Conservation (phyloP, 192 early-diverging fungal genomes). For the Linnemannia exigua region DNA sequence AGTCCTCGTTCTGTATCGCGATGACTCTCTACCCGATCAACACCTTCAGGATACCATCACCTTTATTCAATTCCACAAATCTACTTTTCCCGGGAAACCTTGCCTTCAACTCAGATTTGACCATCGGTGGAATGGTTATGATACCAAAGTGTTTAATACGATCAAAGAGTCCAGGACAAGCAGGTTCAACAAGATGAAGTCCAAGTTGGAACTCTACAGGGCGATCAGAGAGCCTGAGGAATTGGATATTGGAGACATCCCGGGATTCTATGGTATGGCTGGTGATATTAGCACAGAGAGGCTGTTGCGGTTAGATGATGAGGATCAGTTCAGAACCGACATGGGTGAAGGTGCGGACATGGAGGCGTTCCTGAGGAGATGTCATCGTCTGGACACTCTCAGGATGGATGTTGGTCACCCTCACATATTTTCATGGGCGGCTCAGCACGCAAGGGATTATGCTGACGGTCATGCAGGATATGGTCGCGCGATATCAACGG, state of each 20-base stretch:
- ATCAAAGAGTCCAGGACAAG: not conserved
- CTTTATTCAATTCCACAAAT: conserved; percentile 8
- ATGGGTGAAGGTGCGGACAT: conserved; percentile 6
- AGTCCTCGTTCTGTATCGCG: not conserved
- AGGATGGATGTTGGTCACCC: not conserved
- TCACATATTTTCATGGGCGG: conserved; percentile 14
- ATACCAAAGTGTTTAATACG: not conserved
- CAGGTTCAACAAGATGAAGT: not conserved
- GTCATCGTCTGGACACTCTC: not conserved
- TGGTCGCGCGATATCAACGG: not conserved
- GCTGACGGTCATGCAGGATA: not conserved
- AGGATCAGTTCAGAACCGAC: not conserved
- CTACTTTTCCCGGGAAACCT: conserved; percentile 3
- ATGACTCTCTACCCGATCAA: not conserved
- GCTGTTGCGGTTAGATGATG: not conserved
- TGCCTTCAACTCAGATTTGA: not conserved
- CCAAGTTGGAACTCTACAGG: conserved; percentile 12
- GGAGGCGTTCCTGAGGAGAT: conserved; percentile 20
- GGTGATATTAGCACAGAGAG: not conserved
- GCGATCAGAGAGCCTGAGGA: not conserved
- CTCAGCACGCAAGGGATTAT: not conserved
- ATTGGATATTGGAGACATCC: not conserved
- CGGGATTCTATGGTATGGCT: conserved; percentile 6
- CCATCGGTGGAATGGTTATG: not conserved
- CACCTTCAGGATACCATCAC: not conserved